phyloP scores from a whole-genome alignment of 441 rosid species.

The Gossypium schwendimanii region DNA sequence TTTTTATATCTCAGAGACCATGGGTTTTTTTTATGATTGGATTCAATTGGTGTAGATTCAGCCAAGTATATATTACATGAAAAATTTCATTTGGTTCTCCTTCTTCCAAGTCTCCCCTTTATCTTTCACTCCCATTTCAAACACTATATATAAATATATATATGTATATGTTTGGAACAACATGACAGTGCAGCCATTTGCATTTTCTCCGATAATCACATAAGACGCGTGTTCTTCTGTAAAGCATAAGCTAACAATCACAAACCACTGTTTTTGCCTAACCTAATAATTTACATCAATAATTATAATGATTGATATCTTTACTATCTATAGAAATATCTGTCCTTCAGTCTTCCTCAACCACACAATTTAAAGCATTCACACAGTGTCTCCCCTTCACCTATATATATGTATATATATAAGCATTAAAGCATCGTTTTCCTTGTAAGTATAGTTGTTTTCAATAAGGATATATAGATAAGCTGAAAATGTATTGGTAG shows the following conservation, averaged over 20 bases:
- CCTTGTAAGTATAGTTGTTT: background rate
- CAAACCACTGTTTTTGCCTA: background rate
- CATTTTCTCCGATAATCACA: constrained; percentile 10
- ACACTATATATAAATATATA: too few relatives aligned
- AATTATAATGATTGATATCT: constrained; percentile 14
- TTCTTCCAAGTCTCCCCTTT: constrained; percentile 39
- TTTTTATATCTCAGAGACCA: too few relatives aligned
- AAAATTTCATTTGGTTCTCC: constrained; percentile 36
- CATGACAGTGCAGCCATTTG: background rate
- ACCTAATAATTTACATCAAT: background rate
- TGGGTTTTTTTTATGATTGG: too few relatives aligned
- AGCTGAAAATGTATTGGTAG: constrained; percentile 20
- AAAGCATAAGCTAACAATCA: constrained; percentile 12
- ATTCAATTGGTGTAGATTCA: constrained; percentile 17
- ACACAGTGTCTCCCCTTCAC: background rate
- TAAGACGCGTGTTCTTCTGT: constrained; percentile 18
- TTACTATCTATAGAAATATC: constrained; percentile 13
- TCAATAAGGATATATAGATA: background rate
- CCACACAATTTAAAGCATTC: constrained; percentile 7
- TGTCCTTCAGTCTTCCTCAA: constrained; percentile 16
- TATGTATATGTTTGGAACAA: background rate
- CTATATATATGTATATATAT: background rate
- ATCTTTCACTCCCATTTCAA: constrained; percentile 9
- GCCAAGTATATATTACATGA: constrained; percentile 13
- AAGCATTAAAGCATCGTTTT: background rate